Conservation (phyloP, 768 basidiomycete genomes). For the Mycena alexandri region DNA sequence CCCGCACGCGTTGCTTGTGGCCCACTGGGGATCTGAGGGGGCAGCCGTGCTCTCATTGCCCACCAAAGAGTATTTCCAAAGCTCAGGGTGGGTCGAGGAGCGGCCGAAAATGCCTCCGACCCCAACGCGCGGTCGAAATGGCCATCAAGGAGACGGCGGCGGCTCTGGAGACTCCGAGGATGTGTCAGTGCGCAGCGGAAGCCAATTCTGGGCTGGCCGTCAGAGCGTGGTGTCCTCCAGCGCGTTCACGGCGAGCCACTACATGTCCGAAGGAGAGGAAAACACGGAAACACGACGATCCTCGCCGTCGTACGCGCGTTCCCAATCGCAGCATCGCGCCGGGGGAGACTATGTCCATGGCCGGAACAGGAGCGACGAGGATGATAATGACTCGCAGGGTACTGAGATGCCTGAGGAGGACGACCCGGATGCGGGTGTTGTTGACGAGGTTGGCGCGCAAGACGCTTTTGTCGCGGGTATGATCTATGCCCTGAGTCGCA, state of each 20-base stretch:
- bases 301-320: constrained; percentile 40
- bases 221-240: constrained; percentile 67
- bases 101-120: constrained; percentile 41
- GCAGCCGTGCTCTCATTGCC: constrained; percentile 86
- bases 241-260: constrained; percentile 60
- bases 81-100: constrained; percentile 83
- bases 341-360: constrained; percentile 38
- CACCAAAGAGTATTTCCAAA: constrained; percentile 88
- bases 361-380: constrained; percentile 54
- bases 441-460: constrained; percentile 84
- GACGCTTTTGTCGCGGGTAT: constrained; percentile 90
- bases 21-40: constrained; percentile 84
- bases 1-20: constrained; percentile 84
- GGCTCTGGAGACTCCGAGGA: constrained; percentile 42
- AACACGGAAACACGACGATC: constrained; percentile 45
- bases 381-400: constrained; percentile 70
- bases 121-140: constrained; percentile 37
- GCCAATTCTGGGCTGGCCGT: constrained; percentile 81
- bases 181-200: constrained; percentile 71
- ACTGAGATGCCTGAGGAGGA: constrained; percentile 64
- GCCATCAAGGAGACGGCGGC: constrained; percentile 32
- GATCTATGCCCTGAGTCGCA: constrained; percentile 84
- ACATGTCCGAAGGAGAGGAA: constrained; percentile 37
- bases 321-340: constrained; percentile 34
- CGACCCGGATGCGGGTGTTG: constrained; percentile 56